phyloP scores from a whole-genome alignment of 805 yeast species.

The Candida berthetii region DNA sequence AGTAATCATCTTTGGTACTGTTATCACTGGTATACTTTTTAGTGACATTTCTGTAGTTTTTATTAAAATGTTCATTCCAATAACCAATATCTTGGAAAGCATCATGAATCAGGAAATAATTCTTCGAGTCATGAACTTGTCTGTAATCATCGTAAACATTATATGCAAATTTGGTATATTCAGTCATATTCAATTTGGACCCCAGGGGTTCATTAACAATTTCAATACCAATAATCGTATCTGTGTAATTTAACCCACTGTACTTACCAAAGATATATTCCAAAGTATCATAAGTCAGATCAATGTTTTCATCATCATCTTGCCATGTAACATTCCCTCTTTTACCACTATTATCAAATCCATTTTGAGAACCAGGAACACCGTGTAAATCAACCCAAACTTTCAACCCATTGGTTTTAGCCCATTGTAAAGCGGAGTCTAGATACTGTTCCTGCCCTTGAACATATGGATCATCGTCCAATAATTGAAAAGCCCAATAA shows the following conservation, averaged over 20 bases:
- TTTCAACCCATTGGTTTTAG: conserved; percentile 48
- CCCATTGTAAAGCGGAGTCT: conserved; percentile 65
- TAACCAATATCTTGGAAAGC: conserved; percentile 52
- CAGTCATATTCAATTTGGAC: conserved; percentile 34
- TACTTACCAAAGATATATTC: conserved; percentile 44
- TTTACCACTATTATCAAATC: conserved; percentile 76
- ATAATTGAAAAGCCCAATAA: conserved; percentile 58
- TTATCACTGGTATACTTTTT: conserved; percentile 22
- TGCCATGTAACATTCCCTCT: conserved; percentile 43
- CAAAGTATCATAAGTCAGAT: conserved; percentile 44
- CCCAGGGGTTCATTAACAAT: conserved; percentile 70
- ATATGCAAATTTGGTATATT: conserved; percentile 25
- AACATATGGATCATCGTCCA: conserved; percentile 53
- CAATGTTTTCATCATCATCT: conserved; percentile 30
- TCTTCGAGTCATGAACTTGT: conserved; percentile 14
- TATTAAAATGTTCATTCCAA: conserved; percentile 44
- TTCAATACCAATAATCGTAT: conserved; percentile 64
- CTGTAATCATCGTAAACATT: conserved; percentile 24
- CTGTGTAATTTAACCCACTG: conserved; percentile 39
- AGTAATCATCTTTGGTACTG: conserved; percentile 35
- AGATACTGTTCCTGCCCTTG: conserved; percentile 61
- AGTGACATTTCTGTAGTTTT: conserved; percentile 20
- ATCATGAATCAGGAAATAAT: conserved; percentile 55
- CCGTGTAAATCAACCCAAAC: conserved; percentile 79
- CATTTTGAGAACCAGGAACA: conserved; percentile 81